A percentile compares a stretch with the other conserved stretches of the same genome.
phyloP scores from a whole-genome alignment of 257 asterid species.

The Datura wrightii region DNA sequence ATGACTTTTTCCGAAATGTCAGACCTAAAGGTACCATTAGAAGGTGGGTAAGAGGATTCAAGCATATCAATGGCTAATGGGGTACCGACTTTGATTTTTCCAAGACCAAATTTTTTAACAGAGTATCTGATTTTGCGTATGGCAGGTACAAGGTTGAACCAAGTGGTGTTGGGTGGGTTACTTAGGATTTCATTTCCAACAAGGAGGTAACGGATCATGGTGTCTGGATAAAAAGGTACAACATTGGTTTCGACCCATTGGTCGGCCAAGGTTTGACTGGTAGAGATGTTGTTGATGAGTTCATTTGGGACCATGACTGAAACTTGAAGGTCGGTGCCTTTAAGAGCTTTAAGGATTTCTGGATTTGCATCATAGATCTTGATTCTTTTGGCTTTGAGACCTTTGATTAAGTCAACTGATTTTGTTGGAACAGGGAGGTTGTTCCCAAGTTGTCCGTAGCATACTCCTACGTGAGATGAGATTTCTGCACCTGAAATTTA shows the following conservation, averaged over 20 bases:
- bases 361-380: conserved; percentile 82
- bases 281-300: conserved; percentile 66
- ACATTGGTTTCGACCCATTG: conserved; percentile 74
- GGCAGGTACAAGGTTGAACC: conserved; percentile 90
- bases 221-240: conserved; percentile 66
- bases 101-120: conserved; percentile 57
- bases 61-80: conserved; percentile 81
- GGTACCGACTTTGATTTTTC: conserved; percentile 75
- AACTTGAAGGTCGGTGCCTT: conserved; percentile 65
- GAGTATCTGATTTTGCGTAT: conserved; percentile 71
- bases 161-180: conserved; percentile 70
- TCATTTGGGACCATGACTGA: conserved; percentile 87
- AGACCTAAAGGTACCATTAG: conserved; percentile 73
- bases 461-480: conserved; percentile 66
- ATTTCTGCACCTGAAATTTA: conserved; percentile 56
- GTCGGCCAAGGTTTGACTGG: conserved; percentile 70
- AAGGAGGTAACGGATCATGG: conserved; percentile 85
- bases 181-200: conserved; percentile 90
- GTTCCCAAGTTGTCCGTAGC: conserved; percentile 95
- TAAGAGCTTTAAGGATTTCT: conserved; percentile 64
- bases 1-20: conserved; percentile 60
- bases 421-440: conserved; percentile 64
- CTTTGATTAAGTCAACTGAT: conserved; percentile 61
- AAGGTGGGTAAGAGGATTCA: conserved; percentile 85
- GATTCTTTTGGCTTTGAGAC: conserved; percentile 67